A percentile compares a stretch with the other conserved stretches of the same genome.
Conservation (phyloP, 2,329 filamentous ascomycete genomes). For the Colletotrichum melonis region DNA sequence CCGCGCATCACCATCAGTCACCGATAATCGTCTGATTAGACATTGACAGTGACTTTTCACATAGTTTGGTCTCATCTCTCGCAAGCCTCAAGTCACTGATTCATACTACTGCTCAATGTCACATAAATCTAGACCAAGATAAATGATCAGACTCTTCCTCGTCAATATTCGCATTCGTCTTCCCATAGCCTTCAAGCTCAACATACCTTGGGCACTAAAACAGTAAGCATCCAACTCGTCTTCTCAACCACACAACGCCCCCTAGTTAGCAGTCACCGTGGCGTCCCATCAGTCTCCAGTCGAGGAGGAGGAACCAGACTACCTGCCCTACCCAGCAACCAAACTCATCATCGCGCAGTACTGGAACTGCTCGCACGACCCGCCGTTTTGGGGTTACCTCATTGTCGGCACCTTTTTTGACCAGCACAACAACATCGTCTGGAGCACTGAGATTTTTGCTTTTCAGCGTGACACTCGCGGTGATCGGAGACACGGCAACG, state of each 20-base stretch:
- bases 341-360: slow-evolving; percentile 59
- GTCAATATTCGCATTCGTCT: neutral
- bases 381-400: slow-evolving; percentile 57
- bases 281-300: slow-evolving; percentile 5
- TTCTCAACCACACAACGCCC: neutral
- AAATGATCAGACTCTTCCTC: neutral
- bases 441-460: slow-evolving; percentile 58
- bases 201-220: too few relatives aligned
- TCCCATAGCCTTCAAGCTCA: neutral
- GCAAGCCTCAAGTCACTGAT: neutral
- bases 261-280: slow-evolving; percentile 9
- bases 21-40: neutral
- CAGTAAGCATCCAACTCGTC: neutral
- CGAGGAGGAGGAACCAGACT: slow-evolving; percentile 19
- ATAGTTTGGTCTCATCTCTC: neutral
- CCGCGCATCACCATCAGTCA: neutral
- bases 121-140: neutral
- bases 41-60: neutral
- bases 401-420: slow-evolving; percentile 61
- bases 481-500: neutral
- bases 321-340: slow-evolving; percentile 57
- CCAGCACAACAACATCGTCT: slow-evolving; percentile 51
- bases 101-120: neutral
- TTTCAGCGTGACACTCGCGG: slow-evolving; percentile 13
- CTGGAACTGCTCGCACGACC: slow-evolving; percentile 45